Base-by-base conservation (phyloP, 306 rosid genomes). In the Ormosia emarginata region DNA sequence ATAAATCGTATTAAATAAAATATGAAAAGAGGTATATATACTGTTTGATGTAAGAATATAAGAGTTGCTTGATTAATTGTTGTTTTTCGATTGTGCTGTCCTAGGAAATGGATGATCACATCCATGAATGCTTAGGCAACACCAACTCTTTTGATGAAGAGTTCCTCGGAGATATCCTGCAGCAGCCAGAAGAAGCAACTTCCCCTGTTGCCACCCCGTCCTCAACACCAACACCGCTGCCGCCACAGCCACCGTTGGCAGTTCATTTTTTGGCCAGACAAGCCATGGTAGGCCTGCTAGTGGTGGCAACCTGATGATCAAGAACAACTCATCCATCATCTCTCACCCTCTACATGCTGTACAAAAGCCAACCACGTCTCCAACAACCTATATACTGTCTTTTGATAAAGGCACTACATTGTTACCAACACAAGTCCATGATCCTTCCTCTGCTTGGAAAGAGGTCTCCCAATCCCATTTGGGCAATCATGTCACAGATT, bases 141-240 rank as follows among this genome's bases (percentile, higher is more conserved):
- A 59, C 40, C 12, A 70, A 24, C 18, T n/a, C 30, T 33, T 40
- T 76, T 68, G 82, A 68, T 5, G 82, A 82, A 76, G 82, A 82
- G 57, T 69, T 61, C 47, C 78, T 82, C 0, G 49, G 78, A 82
- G 81, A 82, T 29, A 82, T 75, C 62, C 17, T 82, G n/a, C 71
- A 12, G 34, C 73, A 76, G 32, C 66, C 82, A 7, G 24, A 39
- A 43, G 75, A 33, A 29, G 14, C 37, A 2, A 6, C 56, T 0
- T 6, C 61, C 17, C 50, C 72, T 15, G 30, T 10, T 39, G 8
- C n/a, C 5, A 10, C 24, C 24, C 24, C 24, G 24, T 24, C 24
- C 24, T 24, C 24, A 24, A 24, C 24, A 24, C 24, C 24, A 24
- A 24, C 10, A 0, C 59, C 4, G 10, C 24, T 0, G 3, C 9